Base-by-base conservation (phyloP, 495 filamentous ascomycete species). In the Xylaria castorea region DNA sequence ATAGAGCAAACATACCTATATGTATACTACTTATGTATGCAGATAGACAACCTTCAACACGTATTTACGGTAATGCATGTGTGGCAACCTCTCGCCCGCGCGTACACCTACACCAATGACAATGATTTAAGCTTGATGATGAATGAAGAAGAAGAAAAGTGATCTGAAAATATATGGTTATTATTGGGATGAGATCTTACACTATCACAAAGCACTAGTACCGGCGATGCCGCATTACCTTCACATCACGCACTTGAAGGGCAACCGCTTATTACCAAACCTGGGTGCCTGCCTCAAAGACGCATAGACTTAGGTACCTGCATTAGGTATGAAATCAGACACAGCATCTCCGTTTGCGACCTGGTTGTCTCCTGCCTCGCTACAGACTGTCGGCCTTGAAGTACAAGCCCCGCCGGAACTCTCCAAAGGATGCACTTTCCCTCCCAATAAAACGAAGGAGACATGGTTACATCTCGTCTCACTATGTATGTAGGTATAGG, bases 171-270 rank as follows among this genome's bases (percentile, higher is more conserved):
- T 36, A 66, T 27, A 27, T 66, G 25, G 25, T 20, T 66, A 30
- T 38, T 36, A 67, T 53, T 67, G 46, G 30, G 20, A 48, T 46
- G 16, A 20, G 64, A 51, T 61, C 34, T 61, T 61, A 61, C 34
- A 48, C 30, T 30, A n/a, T 34, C 32, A 25, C 3, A 32, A 50
- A 48, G 27, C 63, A 66, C 63, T 22, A 51, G 38, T 25, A 30
- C 38, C 42, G 63, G 40, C 40, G 18, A 66, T 34, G 27, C 63
- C 63, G 63, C 40, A n/a, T 66, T 66, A 63, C 38, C 22, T 38
- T 30, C 1, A 7, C 27, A 32, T 27, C 27, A 57, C 53, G 7
- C 4, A 38, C 58, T n/a, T 34, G 18, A 36, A 38, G 16, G 58
- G n/a, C 18, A 38, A 61, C 32, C 7, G 27, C 27, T 64, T 44